These are phyloP conservation scores for Clarireedia sp. DNA, from an alignment of 2,329 filamentous ascomycete species.

Conservation along the genomic window DNA sequence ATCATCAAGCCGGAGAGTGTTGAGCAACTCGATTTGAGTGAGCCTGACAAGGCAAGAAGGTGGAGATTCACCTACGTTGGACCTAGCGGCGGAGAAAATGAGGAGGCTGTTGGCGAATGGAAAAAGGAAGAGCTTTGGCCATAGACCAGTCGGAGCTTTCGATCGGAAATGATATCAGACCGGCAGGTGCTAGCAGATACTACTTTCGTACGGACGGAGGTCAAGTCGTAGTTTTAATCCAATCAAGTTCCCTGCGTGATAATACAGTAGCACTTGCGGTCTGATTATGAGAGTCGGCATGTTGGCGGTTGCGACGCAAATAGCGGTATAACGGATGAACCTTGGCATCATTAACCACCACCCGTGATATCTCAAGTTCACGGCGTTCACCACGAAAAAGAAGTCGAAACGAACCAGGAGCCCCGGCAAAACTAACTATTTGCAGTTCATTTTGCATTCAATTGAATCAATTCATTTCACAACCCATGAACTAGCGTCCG, in stretches of 20 bases:
- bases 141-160: conserved; percentile 6
- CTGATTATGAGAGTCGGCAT: background rate
- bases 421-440: background rate
- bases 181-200: background rate
- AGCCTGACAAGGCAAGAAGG: conserved; percentile 48
- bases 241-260: background rate
- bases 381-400: no score
- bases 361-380: no score
- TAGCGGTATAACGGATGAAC: background rate
- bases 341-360: background rate
- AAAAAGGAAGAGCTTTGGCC: conserved; percentile 31
- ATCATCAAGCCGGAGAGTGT: conserved; percentile 71
- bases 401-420: no score
- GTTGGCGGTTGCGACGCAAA: background rate
- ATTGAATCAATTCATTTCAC: background rate
- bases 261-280: background rate
- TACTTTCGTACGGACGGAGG: no score
- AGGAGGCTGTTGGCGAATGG: conserved; percentile 42
- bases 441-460: background rate
- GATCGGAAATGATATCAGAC: background rate
- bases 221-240: background rate
- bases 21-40: conserved; percentile 54
- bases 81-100: conserved; percentile 40
- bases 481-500: background rate
- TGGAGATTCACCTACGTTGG: conserved; percentile 49